These are phyloP conservation scores for Ascochyta fabae DNA, from an alignment of 2,329 filamentous ascomycete species.

Conservation along the genomic window DNA sequence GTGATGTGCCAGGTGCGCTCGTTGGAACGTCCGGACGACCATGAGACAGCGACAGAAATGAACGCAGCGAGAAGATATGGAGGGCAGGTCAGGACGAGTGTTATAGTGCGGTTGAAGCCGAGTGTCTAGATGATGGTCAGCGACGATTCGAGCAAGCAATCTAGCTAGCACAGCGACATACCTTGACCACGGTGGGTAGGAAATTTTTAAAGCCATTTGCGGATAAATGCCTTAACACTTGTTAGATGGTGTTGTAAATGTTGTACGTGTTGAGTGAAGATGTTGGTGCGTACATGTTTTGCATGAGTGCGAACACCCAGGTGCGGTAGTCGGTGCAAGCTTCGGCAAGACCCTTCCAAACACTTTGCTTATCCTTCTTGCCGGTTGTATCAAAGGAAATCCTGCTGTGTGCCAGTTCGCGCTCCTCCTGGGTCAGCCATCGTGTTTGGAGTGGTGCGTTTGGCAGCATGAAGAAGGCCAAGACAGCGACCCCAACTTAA, in stretches of 20 bases:
- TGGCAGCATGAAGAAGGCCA: conserved; percentile 27
- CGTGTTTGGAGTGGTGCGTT: conserved; percentile 39
- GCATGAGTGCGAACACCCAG: conserved; percentile 26
- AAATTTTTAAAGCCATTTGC: conserved; percentile 18
- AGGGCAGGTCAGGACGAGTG: conserved; percentile 35
- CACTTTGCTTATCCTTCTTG: conserved; percentile 31
- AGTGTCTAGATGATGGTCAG: conserved; percentile 17
- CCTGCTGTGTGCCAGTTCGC: conserved; percentile 34
- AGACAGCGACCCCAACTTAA: conserved; percentile 12
- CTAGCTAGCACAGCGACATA: not conserved
- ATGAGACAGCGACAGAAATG: conserved; percentile 31
- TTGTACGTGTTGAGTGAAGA: not conserved
- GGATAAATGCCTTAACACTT: not conserved
- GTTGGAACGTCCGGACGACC: conserved; percentile 33
- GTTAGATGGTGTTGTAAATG: not conserved
- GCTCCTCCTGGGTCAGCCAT: conserved; percentile 54
- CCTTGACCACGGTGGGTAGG: conserved; percentile 13
- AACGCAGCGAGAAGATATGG: conserved; percentile 43
- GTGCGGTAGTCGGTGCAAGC: conserved; percentile 26
- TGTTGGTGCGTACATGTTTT: conserved; percentile 15
- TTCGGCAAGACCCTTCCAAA: conserved; percentile 20
- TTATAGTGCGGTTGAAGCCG: conserved; percentile 40
- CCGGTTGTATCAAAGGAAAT: conserved; percentile 53
- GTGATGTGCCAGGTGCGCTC: conserved; percentile 45
- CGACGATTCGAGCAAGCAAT: too few species aligned